Conservation (phyloP, 345 rosid species). For the Arabidopsis arenosa region DNA sequence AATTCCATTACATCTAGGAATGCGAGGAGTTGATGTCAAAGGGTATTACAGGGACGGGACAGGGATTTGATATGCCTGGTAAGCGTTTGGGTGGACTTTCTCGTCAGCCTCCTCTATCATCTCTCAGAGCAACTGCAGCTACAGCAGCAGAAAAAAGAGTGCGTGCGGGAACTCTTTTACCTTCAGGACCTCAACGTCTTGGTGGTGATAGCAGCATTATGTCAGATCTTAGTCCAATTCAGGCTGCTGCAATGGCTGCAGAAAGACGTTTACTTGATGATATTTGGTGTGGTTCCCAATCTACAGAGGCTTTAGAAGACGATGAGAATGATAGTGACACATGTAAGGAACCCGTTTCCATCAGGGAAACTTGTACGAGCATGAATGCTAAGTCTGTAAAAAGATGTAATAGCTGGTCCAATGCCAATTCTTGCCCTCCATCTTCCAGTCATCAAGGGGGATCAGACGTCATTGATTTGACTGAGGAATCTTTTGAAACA, state of each 20-base stretch:
- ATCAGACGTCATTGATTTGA: slow-evolving; percentile 51
- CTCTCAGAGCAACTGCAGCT: slow-evolving; percentile 62
- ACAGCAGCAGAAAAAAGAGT: slow-evolving; percentile 83
- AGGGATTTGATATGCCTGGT: slow-evolving; percentile 84
- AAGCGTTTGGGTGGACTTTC: slow-evolving; percentile 81
- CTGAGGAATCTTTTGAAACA: slow-evolving; percentile 29
- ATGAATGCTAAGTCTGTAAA: slow-evolving; percentile 47
- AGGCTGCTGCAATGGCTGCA: slow-evolving; percentile 98
- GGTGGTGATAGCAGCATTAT: slow-evolving; percentile 83
- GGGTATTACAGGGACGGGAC: slow-evolving; percentile 72
- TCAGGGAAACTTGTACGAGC: slow-evolving; percentile 40
- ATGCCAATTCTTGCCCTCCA: slow-evolving; percentile 17
- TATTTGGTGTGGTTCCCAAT: slow-evolving; percentile 82
- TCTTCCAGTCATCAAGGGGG: slow-evolving; percentile 34
- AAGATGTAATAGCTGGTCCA: slow-evolving; percentile 51
- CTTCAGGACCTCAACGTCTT: slow-evolving; percentile 78
- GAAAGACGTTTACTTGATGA: slow-evolving; percentile 91
- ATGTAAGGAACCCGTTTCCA: slow-evolving; percentile 37
- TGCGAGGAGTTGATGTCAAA: slow-evolving; percentile 80
- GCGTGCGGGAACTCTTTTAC: slow-evolving; percentile 58
- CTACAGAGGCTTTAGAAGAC: slow-evolving; percentile 52
- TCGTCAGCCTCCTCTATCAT: slow-evolving; percentile 68
- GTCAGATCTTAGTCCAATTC: slow-evolving; percentile 82
- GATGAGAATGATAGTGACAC: slow-evolving; percentile 50
- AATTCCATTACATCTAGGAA: slow-evolving; percentile 54